A percentile compares a stretch with the other conserved stretches of the same genome.
phyloP scores from a whole-genome alignment of 306 rosid species.

The Acacia confusa region DNA sequence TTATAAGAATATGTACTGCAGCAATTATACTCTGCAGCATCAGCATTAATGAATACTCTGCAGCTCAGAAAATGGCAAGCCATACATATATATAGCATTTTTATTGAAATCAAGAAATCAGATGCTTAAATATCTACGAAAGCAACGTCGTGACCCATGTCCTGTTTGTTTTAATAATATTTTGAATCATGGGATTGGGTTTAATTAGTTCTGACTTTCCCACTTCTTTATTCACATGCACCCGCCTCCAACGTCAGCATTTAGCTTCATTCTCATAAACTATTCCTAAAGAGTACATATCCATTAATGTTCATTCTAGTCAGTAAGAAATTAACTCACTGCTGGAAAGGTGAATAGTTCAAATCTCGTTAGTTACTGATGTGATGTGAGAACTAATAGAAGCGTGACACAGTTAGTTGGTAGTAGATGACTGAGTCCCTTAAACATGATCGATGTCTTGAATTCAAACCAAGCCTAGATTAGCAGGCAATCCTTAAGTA shows the following conservation, averaged over 20 bases:
- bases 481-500: too few relatives aligned
- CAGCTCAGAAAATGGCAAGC: not conserved
- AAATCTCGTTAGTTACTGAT: too few relatives aligned
- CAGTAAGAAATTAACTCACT: too few relatives aligned
- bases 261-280: conserved; percentile 10
- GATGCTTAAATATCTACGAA: conserved; percentile 12
- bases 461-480: too few relatives aligned
- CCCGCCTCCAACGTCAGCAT: conserved; percentile 34
- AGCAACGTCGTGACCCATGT: conserved; percentile 40
- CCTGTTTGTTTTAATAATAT: conserved; percentile 5
- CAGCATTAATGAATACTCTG: not conserved
- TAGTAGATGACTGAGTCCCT: too few relatives aligned
- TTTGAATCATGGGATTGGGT: not conserved
- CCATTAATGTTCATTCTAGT: too few relatives aligned
- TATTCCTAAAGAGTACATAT: not conserved
- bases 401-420: too few relatives aligned
- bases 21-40: too few relatives aligned
- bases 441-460: too few relatives aligned
- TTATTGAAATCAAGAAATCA: not conserved
- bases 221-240: conserved; percentile 31
- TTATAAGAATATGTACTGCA: too few relatives aligned
- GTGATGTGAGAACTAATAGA: too few relatives aligned
- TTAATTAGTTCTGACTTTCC: conserved; percentile 5
- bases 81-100: not conserved
- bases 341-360: too few relatives aligned